Base-by-base conservation (phyloP, 2,329 filamentous ascomycete species). In the Camillea tinctor region DNA sequence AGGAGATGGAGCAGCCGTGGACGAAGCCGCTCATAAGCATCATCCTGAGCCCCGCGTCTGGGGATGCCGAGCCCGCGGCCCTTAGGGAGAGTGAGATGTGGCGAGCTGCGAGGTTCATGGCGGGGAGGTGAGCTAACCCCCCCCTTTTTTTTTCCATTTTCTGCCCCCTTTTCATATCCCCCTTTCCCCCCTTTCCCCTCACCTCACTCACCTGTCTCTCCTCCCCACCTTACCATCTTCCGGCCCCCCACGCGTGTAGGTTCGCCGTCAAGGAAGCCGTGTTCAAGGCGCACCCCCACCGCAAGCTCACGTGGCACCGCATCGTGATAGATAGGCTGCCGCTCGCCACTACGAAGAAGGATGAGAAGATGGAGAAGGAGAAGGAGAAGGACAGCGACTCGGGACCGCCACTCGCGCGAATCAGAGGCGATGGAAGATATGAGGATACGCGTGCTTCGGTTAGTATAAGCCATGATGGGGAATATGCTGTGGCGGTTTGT, bases 401-500 rank as follows among this genome's bases (percentile, higher is more conserved):
- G 3, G 76, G 78, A 4, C 76, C 80, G 22, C 81, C 81, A 0
- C 66, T 82, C 2, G 81, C 78, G 7, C 67, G 81, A 55, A 76
- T 83, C 59, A 72, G 66, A 61, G 71, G 69, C 7, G 64, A 64
- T 24, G 67, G 60, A 1, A 68, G 59, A 17, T 69, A 60, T 19
- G 71, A 66, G 49, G 72, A 79, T 60, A 83, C 86, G 65, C 79
- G 86, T 54, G 92, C 88, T 15, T 80, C 85, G 69, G 72, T 97
- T 51, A 94, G 89, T 61, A 96, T 97, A 68, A 95, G 90, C 69
- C 93, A 97, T 73, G 93, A 97, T 74, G 88, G 85, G 1, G 88
- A 92, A 7, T 96, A 93, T 75, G 92, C 92, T 9, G 88, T 84
- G 20, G 90, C 89, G 6, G 80, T 88, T 1, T 90, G 88, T 64